Base-by-base conservation (phyloP, 2,329 filamentous ascomycete genomes). In the Chalaropsis ovoidea region DNA sequence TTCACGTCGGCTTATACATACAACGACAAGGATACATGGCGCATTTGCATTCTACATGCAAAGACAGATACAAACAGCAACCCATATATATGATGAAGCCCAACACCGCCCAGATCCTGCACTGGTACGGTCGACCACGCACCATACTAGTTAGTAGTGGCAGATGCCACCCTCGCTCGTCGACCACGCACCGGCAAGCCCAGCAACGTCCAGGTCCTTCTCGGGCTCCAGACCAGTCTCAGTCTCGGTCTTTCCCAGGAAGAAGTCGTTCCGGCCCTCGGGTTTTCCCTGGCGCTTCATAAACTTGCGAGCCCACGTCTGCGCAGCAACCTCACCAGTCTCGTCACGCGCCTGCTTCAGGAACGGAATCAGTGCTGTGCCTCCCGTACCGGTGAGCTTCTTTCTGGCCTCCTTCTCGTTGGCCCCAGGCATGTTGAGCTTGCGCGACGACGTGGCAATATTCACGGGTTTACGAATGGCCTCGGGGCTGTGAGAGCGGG, bases 321-420 rank as follows among this genome's bases (percentile, higher is more conserved):
- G 81, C 45, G 97, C 86, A 0, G 92, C 90, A 1, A 91, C 90
- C 75, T 97, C 93, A 17, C 90, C 89, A 0, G 94, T 99, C 79
- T 99, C 94, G 72, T 99, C 92, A 35, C 94, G 82, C 3, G 94
- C 94, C 76, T 99, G 94, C 76, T 97, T 96, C 68, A 99, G 79
- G 76, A 99, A 99, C 0, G 93, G 90, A 65, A 99, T 96, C 66
- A 99, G 78, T 0, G 92, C 89, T 0, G 94, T 97, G 17, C 94
- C 94, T 15, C 94, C 94, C 0, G 94, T 99, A 1, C 94, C 94
- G 56, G 88, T 89, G 35, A 96, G 81, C 67, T 66, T 66, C 39
- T 66, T 63, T 24, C 63, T 70, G 35, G 64, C 58, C 15, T 66
- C 64, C 3, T n/a, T 43, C 13, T 62, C 49, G 22, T 58, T 61